Percentiles rank a stretch among this genome's conserved stretches.
phyloP scores from a whole-genome alignment of 306 rosid species.

The Quercus ilex region DNA sequence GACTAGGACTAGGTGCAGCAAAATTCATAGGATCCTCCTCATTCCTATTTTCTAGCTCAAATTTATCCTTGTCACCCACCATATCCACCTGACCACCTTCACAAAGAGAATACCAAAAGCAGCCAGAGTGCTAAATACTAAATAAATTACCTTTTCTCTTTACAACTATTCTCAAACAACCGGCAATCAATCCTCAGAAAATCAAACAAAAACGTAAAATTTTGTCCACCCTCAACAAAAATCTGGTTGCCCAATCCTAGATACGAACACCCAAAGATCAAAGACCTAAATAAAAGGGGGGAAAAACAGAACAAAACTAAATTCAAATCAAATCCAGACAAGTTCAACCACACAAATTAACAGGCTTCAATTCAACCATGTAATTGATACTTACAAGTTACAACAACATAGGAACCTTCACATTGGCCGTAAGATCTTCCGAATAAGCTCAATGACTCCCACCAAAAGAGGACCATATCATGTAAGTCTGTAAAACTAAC shows the following conservation, averaged over 20 bases:
- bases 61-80: conserved; percentile 72
- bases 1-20: conserved; percentile 30
- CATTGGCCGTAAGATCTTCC: background rate
- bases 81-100: conserved; percentile 48
- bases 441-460: background rate
- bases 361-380: too few species aligned
- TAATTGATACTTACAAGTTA: background rate
- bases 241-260: conserved; percentile 21
- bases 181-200: conserved; percentile 17
- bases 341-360: too few species aligned
- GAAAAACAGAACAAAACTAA: background rate
- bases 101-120: conserved; percentile 22
- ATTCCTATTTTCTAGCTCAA: conserved; percentile 60
- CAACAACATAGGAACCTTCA: conserved; percentile 19
- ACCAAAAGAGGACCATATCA: conserved; percentile 8
- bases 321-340: conserved; percentile 16
- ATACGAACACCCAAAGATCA: conserved; percentile 4
- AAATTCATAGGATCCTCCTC: conserved; percentile 62
- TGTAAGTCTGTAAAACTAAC: conserved; percentile 2
- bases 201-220: conserved; percentile 17
- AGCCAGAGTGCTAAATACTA: conserved; percentile 26
- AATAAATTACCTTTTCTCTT: background rate
- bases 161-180: conserved; percentile 13
- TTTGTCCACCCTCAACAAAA: conserved; percentile 14
- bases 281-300: background rate